Conservation (phyloP, 805 yeast species). For the Nakazawaea siamensis region DNA sequence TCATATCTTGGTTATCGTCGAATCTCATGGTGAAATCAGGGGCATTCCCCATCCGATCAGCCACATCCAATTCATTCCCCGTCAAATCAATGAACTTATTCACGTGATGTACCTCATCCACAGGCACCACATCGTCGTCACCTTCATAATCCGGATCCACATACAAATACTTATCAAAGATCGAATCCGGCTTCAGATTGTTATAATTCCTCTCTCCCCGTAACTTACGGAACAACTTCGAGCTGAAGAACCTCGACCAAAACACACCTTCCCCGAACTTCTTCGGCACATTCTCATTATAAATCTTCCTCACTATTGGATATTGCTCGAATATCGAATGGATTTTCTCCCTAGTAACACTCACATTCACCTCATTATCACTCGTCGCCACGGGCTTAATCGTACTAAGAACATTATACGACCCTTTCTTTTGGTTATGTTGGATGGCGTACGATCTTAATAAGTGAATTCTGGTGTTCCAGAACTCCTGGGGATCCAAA, state of each 20-base stretch:
- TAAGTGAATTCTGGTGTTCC: constrained; percentile 75
- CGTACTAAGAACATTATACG: constrained; percentile 88
- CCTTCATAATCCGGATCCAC: constrained; percentile 51
- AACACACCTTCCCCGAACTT: constrained; percentile 83
- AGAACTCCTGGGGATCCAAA: constrained; percentile 74
- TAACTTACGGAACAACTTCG: constrained; percentile 76
- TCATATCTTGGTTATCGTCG: constrained; percentile 53
- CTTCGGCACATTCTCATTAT: constrained; percentile 78
- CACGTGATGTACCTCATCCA: constrained; percentile 36
- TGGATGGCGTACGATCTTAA: constrained; percentile 82
- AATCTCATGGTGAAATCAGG: constrained; percentile 87
- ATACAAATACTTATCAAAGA: constrained; percentile 76
- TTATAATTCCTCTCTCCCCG: constrained; percentile 80
- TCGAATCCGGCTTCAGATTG: constrained; percentile 74
- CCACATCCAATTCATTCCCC: constrained; percentile 77
- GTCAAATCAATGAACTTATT: constrained; percentile 68
- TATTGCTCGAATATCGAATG: constrained; percentile 86
- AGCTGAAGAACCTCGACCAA: constrained; percentile 93
- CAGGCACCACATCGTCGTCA: constrained; percentile 19
- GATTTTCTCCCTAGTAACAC: constrained; percentile 85
- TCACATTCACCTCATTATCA: constrained; percentile 89
- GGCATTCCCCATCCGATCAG: constrained; percentile 64
- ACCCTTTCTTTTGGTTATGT: constrained; percentile 79
- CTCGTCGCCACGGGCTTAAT: constrained; percentile 90
- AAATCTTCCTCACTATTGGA: constrained; percentile 85